Evolutionary conservation across 192 early-diverging fungal species (phyloP), one percentile per base, ranked within the genome.

Genomic region (Rhizophagus prolifer): DNA sequence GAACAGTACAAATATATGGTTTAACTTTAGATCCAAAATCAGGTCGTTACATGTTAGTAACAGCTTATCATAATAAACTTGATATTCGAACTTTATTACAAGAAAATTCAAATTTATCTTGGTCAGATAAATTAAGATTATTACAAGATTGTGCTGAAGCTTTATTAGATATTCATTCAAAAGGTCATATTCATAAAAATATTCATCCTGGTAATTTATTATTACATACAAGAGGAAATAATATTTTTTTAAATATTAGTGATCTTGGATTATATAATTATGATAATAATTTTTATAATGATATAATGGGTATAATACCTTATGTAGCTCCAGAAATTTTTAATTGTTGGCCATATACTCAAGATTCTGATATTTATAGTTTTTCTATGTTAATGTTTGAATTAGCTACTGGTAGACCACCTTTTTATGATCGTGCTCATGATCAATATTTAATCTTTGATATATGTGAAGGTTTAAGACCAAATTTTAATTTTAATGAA

Each of bases 311-410:
- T 19, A 3, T 54, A 19, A 54, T 54, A 14, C 47, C 47, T 54
- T 54, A 54, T 54, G 3, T 54, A 54, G 47, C 63, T 31, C 28
- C 28, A 12, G 34, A 54, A 19, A 13, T 54, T 54, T 54, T 54
- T 14, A 19, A 54, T 19, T 14, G 47, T 54, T 54, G 47, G 47
- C 47, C 47, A 19, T 19, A 19, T 54, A 54, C 47, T 54, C 47
- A 54, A 54, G 47, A 54, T 54, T 25, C 63, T 16, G 63, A 65
- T 65, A 65, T 65, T 65, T 65, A 65, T 65, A 9, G 28, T 65
- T 65, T 65, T 65, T 26, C 28, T 8, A 65, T 65, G 63, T 19
- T 65, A 31, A 65, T 65, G 63, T 65, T 19, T 34, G 19, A 31
- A n/a, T 19, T 65, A 19, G 63, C 63, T 21, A 65, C 63, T 10